A percentile compares a stretch with the other conserved stretches of the same genome.
Conservation (phyloP, 2,329 filamentous ascomycete genomes). For the Myriosclerotinia duriaeana region DNA sequence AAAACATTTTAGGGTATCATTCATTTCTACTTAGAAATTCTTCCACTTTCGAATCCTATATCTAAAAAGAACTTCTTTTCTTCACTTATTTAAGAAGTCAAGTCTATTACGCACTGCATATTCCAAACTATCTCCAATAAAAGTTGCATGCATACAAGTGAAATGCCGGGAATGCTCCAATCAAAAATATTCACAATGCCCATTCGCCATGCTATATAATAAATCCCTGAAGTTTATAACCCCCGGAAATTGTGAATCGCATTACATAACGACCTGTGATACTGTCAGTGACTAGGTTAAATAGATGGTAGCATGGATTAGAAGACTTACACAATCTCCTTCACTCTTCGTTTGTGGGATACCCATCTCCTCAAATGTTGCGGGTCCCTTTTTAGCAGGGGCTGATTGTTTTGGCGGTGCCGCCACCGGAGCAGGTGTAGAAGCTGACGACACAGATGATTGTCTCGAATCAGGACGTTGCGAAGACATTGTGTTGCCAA, state of each 20-base stretch:
- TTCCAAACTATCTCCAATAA: slow-evolving; percentile 2
- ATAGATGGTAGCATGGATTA: too few species aligned
- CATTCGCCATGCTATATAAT: neutral
- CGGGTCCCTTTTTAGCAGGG: slow-evolving; percentile 63
- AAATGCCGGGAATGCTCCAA: neutral
- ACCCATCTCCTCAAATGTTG: slow-evolving; percentile 98
- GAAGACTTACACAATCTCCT: slow-evolving; percentile 72
- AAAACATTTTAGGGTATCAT: slow-evolving; percentile 1
- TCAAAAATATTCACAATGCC: slow-evolving; percentile 5
- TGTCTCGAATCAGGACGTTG: slow-evolving; percentile 21
- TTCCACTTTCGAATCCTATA: slow-evolving; percentile 1
- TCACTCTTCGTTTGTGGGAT: slow-evolving; percentile 81
- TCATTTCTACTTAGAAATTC: slow-evolving; percentile 14
- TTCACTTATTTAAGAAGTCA: neutral
- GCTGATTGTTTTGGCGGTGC: slow-evolving; percentile 55
- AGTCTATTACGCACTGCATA: neutral
- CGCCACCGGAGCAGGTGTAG: slow-evolving; percentile 41
- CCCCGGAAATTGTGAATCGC: neutral
- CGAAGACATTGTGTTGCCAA: slow-evolving; percentile 5
- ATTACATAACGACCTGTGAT: slow-evolving; percentile 38
- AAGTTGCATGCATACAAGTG: neutral
- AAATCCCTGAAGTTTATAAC: neutral
- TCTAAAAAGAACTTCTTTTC: neutral
- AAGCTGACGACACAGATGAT: slow-evolving; percentile 24
- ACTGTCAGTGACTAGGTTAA: slow-evolving; percentile 9